phyloP scores from a whole-genome alignment of 1,139 yeast species.

The Lodderomyces elongisporus region DNA sequence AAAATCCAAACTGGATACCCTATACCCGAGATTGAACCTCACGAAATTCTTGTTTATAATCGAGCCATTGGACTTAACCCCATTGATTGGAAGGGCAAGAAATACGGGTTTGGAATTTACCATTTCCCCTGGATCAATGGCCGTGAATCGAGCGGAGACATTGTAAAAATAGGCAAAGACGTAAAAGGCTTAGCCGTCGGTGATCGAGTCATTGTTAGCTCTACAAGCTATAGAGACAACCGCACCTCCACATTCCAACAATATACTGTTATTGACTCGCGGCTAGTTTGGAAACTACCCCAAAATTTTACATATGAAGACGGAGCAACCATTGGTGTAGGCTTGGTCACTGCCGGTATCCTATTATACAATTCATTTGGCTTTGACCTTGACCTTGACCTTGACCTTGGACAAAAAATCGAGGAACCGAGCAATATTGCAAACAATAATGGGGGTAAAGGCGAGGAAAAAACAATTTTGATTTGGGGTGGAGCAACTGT shows the following conservation, averaged over 20 bases:
- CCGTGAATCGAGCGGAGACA: slow-evolving; percentile 40
- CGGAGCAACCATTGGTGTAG: slow-evolving; percentile 46
- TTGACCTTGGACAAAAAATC: too few relatives aligned
- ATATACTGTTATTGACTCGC: slow-evolving; percentile 38
- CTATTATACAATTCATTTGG: slow-evolving; percentile 31
- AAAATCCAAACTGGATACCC: slow-evolving; percentile 12
- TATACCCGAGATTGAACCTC: slow-evolving; percentile 17
- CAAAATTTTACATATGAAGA: slow-evolving; percentile 23
- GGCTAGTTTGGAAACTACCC: slow-evolving; percentile 41
- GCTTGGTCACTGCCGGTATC: slow-evolving; percentile 41
- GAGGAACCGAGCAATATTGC: slow-evolving; percentile 1
- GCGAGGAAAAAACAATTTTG: slow-evolving; percentile 23
- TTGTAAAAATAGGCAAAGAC: slow-evolving; percentile 28
- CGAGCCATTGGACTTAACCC: slow-evolving; percentile 43
- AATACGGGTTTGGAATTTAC: slow-evolving; percentile 42
- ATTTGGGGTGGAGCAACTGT: slow-evolving; percentile 50
- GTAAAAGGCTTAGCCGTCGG: slow-evolving; percentile 24
- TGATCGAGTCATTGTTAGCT: slow-evolving; percentile 36
- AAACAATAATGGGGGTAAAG: slow-evolving; percentile 8
- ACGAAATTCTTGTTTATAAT: slow-evolving; percentile 37
- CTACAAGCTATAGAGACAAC: slow-evolving; percentile 43
- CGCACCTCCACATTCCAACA: slow-evolving; percentile 46
- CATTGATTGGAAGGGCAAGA: slow-evolving; percentile 49
- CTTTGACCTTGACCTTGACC: slow-evolving; percentile 11
- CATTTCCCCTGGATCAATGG: slow-evolving; percentile 50